Evolutionary conservation across 2,329 filamentous ascomycete genomes (phyloP).

Genomic region (Calcarisporium arbuscula): DNA sequence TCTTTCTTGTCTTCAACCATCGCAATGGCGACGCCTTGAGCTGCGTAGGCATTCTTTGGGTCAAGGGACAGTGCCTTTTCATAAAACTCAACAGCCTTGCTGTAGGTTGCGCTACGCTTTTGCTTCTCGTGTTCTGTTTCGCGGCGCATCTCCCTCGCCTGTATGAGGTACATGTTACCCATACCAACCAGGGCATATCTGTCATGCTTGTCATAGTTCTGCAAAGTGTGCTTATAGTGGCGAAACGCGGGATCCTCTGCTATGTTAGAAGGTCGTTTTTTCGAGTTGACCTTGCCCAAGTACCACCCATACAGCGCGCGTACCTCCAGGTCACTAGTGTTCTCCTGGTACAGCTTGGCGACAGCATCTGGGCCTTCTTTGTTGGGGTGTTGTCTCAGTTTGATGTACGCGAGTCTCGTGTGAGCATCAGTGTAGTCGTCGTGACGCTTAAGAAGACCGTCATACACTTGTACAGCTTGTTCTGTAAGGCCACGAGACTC

Average conservation of each 20-base stretch:
- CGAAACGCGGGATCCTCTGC: conserved; percentile 86
- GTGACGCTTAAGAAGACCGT: conserved; percentile 77
- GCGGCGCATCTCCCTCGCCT: conserved; percentile 89
- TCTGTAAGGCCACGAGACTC: conserved; percentile 76
- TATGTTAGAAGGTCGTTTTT: conserved; percentile 74
- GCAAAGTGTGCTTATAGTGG: conserved; percentile 93
- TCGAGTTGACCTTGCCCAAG: conserved; percentile 70
- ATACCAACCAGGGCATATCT: conserved; percentile 94
- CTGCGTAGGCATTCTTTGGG: conserved; percentile 89
- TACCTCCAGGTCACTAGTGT: conserved; percentile 82
- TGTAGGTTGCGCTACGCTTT: conserved; percentile 80
- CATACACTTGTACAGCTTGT: conserved; percentile 82
- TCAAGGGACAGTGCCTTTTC: conserved; percentile 96
- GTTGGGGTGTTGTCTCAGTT: conserved; percentile 70
- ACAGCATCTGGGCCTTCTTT: conserved; percentile 85
- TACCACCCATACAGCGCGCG: conserved; percentile 95
- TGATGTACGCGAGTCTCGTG: conserved; percentile 84
- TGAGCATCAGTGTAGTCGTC: conserved; percentile 88
- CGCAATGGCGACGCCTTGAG: conserved; percentile 91
- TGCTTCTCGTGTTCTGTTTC: conserved; percentile 86
- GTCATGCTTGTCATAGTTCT: conserved; percentile 94
- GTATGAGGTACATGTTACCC: conserved; percentile 84
- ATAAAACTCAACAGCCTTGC: conserved; percentile 94
- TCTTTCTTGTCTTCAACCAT: conserved; percentile 93
- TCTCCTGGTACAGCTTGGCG: conserved; percentile 76